Evolutionary conservation across 768 basidiomycete species (phyloP), one percentile per base, ranked within the genome.

Genomic region (Pleurotus giganteus): DNA sequence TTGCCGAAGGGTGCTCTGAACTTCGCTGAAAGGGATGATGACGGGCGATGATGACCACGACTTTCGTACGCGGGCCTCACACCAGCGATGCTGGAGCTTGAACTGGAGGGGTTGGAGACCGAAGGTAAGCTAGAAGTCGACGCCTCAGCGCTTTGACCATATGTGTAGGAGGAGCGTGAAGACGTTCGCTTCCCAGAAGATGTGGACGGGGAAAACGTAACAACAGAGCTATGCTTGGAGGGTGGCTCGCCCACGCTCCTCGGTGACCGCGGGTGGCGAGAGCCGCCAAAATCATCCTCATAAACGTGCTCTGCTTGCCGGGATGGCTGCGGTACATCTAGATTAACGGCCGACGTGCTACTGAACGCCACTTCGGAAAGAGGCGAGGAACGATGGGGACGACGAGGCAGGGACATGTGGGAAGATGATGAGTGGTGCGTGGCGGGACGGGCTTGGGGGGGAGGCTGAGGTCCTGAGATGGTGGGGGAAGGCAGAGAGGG

Each of bases 361-460:
- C 63, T 66, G 1, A 74, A 50, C 2, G 67, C 69, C 23, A 74
- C 74, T 4, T 75, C 72, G 8, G 76, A 70, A 13, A 78, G 65
- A 12, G 75, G 77, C 17, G 77, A 78, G 1, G 77, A 77, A 11
- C 71, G 69, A 19, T 73, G 44, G 0, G 75, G 75, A 21, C 66
- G 71, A 6, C 69, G 57, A 32, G 58, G 49, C 0, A 61, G 47
- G 19, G 58, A 26, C 59, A 52, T 46, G 45, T 28, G 26, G 46
- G 34, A 24, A 31, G 55, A 29, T 6, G 39, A 41, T n/a, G n/a
- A 19, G 6, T 7, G 7, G 13, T 32, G 31, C 13, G 6, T 32
- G 39, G 39, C 39, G 8, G 17, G 17, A 7, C 39, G 39, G 6
- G 39, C 39, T n/a, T 41, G 39, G 5, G 53, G 56, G 28, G 37